phyloP scores from a whole-genome alignment of 2,329 filamentous ascomycete species.

The Trichoderma hamatum region DNA sequence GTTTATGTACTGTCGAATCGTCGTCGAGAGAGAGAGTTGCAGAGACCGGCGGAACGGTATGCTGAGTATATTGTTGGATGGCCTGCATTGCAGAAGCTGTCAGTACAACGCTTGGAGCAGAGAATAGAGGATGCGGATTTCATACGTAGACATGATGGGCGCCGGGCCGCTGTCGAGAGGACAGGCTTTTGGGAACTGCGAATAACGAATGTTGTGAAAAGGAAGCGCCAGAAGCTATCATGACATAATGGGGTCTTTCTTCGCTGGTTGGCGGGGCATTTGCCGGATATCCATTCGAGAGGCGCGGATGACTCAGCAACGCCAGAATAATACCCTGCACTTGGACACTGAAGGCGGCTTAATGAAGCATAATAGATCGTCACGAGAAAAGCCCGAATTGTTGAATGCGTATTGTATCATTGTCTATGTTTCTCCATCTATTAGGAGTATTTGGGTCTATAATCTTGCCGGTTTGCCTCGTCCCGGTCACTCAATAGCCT shows the following conservation, averaged over 20 bases:
- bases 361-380: background rate
- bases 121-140: background rate
- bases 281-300: constrained; percentile 5
- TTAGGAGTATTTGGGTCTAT: background rate
- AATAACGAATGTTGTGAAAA: background rate
- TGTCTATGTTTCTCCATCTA: background rate
- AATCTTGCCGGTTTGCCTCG: background rate
- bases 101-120: background rate
- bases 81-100: constrained; percentile 25
- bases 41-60: constrained; percentile 88
- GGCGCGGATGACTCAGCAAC: constrained; percentile 15
- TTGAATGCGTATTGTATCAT: background rate
- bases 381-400: background rate
- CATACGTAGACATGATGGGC: constrained; percentile 23
- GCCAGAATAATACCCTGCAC: constrained; percentile 4
- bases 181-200: background rate
- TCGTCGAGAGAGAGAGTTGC: constrained; percentile 74
- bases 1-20: constrained; percentile 94
- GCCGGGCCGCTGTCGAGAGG: constrained; percentile 12
- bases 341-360: background rate
- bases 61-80: constrained; percentile 65
- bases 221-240: background rate
- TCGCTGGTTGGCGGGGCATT: constrained; percentile 26
- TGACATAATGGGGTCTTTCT: background rate
- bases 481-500: background rate